These are phyloP conservation scores for Juglanconis sp. DNA, from an alignment of 2,329 filamentous ascomycete genomes.

Conservation along the genomic window DNA sequence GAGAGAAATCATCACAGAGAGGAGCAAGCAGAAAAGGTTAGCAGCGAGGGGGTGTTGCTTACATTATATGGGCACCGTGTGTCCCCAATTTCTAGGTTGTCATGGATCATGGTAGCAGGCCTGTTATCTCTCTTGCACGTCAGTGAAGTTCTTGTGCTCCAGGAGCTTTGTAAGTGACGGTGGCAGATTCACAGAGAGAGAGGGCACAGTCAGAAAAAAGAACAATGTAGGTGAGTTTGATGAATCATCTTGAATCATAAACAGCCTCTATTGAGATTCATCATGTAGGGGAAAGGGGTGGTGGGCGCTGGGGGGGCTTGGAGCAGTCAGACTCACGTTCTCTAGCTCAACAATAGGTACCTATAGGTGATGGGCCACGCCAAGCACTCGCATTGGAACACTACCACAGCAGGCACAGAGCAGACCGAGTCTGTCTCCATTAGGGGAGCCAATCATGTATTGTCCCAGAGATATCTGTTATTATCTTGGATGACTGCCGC, in stretches of 20 bases:
- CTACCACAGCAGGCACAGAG: too few relatives aligned
- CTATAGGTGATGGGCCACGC: too few relatives aligned
- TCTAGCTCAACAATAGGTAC: too few relatives aligned
- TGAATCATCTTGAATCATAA: slow-evolving; percentile 42
- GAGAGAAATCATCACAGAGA: slow-evolving; percentile 7
- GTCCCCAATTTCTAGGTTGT: too few relatives aligned
- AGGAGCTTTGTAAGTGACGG: background rate
- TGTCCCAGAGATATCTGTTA: too few relatives aligned
- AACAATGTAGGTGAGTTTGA: slow-evolving; percentile 29
- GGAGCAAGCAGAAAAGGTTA: background rate
- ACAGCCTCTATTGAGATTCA: slow-evolving; percentile 43
- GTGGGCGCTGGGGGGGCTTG: background rate
- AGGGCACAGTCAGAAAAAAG: slow-evolving; percentile 26
- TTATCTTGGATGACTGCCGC: too few relatives aligned
- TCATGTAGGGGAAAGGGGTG: slow-evolving; percentile 29
- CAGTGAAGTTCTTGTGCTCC: background rate
- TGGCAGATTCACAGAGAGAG: background rate
- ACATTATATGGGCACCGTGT: too few relatives aligned
- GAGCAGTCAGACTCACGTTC: too few relatives aligned
- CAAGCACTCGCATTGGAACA: too few relatives aligned
- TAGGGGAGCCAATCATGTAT: too few relatives aligned
- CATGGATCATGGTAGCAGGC: too few relatives aligned
- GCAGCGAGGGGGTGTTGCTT: background rate
- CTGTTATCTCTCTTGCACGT: background rate
- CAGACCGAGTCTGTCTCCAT: too few relatives aligned